Percentiles rank a stretch among this genome's conserved stretches.
Evolutionary conservation across 805 yeast genomes (phyloP).

Genomic region (Candida cerambycidarum): DNA sequence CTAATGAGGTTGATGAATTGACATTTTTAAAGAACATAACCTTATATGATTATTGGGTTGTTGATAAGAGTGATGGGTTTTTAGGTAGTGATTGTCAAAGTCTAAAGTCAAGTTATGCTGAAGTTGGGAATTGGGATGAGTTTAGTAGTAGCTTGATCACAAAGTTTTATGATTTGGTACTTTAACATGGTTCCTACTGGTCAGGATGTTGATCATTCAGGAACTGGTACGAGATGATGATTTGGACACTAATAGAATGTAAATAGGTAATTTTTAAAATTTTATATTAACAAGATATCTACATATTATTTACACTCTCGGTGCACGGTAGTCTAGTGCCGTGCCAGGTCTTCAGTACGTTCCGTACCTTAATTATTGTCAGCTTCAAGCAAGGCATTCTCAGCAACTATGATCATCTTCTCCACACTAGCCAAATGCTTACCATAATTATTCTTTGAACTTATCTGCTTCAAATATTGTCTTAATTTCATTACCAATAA

Average conservation of each 20-base stretch:
- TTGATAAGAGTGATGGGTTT: slow-evolving; percentile 7
- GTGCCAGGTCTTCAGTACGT: too few relatives aligned
- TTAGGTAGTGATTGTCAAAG: slow-evolving; percentile 5
- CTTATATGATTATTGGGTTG: slow-evolving; percentile 32
- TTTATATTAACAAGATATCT: slow-evolving; percentile 6
- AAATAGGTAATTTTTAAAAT: background rate
- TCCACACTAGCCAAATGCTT: slow-evolving; percentile 84
- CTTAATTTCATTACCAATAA: slow-evolving; percentile 71
- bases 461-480: slow-evolving; percentile 74
- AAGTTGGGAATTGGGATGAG: slow-evolving; percentile 6
- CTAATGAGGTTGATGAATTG: slow-evolving; percentile 25
- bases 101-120: background rate
- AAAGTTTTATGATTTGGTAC: slow-evolving; percentile 6
- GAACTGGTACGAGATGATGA: background rate
- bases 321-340: background rate
- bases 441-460: slow-evolving; percentile 63
- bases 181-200: background rate
- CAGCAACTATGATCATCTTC: slow-evolving; percentile 60
- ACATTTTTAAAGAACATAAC: slow-evolving; percentile 35
- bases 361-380: slow-evolving; percentile 23
- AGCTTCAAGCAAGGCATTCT: slow-evolving; percentile 44
- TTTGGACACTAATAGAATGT: background rate
- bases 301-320: slow-evolving; percentile 5
- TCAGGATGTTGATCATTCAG: too few relatives aligned
- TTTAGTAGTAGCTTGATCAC: slow-evolving; percentile 3